Evolutionary conservation across 208 protist species (phyloP), one percentile per base, ranked within the genome.

Genomic region (Leishmania braziliensis): DNA sequence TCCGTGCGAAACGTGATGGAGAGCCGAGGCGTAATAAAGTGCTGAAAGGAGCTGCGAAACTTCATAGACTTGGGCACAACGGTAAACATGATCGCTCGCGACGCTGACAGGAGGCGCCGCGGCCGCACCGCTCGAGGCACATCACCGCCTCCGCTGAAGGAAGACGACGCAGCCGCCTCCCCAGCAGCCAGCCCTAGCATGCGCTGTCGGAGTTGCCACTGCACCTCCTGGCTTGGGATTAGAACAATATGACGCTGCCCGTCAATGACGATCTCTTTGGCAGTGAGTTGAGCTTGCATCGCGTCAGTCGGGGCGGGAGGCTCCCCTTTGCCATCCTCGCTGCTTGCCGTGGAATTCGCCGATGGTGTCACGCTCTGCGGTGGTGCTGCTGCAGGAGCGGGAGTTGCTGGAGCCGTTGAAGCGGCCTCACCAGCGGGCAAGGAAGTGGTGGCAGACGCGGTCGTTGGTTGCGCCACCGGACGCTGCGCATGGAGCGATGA

Each of bases 31-130:
- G 85, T 89, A 29, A 94, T 29, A 63, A 83, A 72, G 77, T 96
- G 93, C 29, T 90, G 78, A 76, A 96, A 93, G 60, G 82, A 88
- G 82, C 93, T 88, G 20, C 83, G 84, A 54, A 91, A 88, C 60
- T 65, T 76, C 54, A 95, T 75, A 36, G 71, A 84, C 68, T 88
- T 87, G 62, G 92, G 92, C 14, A 94, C 80, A 0, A 71, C 70
- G 8, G 87, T 75, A 29, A 89, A 26, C 39, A 88, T n/a, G 56
- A 96, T 23, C 43, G 88, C 87, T 53, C 84, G 46, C 26, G 68
- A 26, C 9, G 78, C 2, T 9, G 80, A 58, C 16, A 89, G 54
- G 12, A 54, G 72, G 50, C 66, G 70, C 62, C 33, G 9, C 12
- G 23, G 16, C 63, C 26, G 53, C 10, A 16, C 36, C 39, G 46